A percentile compares a stretch with the other conserved stretches of the same genome.
Evolutionary conservation across 371 early-diverging fungal species (phyloP).

Genomic region (Mucor ambiguus): DNA sequence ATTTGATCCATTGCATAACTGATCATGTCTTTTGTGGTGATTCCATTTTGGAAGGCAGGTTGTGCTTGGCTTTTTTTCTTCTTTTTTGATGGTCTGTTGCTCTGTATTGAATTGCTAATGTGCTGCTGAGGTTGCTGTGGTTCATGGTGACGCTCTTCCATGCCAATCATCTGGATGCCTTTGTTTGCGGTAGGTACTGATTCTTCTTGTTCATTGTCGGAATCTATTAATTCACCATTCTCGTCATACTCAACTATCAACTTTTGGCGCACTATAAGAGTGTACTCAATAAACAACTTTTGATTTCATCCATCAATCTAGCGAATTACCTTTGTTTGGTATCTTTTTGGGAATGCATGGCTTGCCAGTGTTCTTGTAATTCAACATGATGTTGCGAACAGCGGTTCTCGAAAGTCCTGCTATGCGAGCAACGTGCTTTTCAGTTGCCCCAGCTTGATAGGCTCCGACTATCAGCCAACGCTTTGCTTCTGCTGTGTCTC

Average conservation of each 20-base stretch:
- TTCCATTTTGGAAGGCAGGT: background rate
- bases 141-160: background rate
- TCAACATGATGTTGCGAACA: constrained; percentile 47
- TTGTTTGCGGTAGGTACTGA: background rate
- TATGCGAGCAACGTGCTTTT: constrained; percentile 45
- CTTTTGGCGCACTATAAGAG: constrained; percentile 36
- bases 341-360: constrained; percentile 43
- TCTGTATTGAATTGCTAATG: background rate
- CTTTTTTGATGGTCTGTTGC: background rate
- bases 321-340: constrained; percentile 34
- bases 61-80: background rate
- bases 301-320: background rate
- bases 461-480: constrained; percentile 55
- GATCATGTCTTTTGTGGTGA: constrained; percentile 19
- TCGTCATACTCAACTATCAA: constrained; percentile 54
- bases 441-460: constrained; percentile 49
- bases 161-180: background rate
- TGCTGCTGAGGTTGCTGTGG: background rate
- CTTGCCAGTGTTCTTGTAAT: constrained; percentile 42
- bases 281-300: background rate
- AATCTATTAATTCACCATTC: constrained; percentile 40
- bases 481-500: constrained; percentile 41
- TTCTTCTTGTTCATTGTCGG: constrained; percentile 25
- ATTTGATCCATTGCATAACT: constrained; percentile 20
- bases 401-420: constrained; percentile 48